Percentiles rank a stretch among this genome's conserved stretches.
phyloP scores from a whole-genome alignment of 164 flowering plant species.

The Magnolia changhungtana region DNA sequence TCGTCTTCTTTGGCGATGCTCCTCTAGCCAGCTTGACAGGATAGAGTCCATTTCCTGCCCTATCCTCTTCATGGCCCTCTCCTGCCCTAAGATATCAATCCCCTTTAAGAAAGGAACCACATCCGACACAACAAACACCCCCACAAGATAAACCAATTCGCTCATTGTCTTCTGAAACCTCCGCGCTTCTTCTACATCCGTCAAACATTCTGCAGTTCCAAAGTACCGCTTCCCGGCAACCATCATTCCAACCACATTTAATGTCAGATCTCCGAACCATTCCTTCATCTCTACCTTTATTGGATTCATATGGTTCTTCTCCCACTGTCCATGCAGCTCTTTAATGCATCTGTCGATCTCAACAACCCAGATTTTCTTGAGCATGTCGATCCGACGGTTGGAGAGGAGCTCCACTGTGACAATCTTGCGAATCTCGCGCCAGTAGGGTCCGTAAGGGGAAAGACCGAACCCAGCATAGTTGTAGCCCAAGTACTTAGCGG shows the following conservation, averaged over 20 bases:
- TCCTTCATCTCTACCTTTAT: neutral
- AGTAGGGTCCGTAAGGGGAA: conserved; percentile 14
- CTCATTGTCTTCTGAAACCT: neutral
- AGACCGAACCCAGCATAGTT: conserved; percentile 6
- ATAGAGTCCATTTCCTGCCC: conserved; percentile 7
- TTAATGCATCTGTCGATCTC: neutral
- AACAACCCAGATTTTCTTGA: neutral
- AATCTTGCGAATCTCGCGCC: conserved; percentile 12
- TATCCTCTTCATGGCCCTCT: conserved; percentile 8
- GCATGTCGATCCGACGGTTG: neutral
- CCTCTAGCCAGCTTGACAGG: conserved; percentile 1
- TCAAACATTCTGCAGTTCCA: neutral
- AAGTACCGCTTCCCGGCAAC: conserved; percentile 6
- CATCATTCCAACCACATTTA: neutral
- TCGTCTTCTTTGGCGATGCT: conserved; percentile 1
- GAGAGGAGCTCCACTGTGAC: neutral
- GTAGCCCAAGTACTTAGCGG: conserved; percentile 8
- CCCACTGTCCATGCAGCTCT: neutral
- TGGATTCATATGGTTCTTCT: neutral
- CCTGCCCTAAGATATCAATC: neutral
- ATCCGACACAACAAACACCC: neutral
- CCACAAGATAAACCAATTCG: neutral
- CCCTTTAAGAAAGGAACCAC: conserved; percentile 5
- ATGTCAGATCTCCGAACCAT: conserved; percentile 1
- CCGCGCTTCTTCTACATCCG: neutral